Percentiles rank a stretch among this genome's conserved stretches.
Evolutionary conservation across 2,329 filamentous ascomycete species (phyloP).

Genomic region (Aspergillus pseudoglaucus): DNA sequence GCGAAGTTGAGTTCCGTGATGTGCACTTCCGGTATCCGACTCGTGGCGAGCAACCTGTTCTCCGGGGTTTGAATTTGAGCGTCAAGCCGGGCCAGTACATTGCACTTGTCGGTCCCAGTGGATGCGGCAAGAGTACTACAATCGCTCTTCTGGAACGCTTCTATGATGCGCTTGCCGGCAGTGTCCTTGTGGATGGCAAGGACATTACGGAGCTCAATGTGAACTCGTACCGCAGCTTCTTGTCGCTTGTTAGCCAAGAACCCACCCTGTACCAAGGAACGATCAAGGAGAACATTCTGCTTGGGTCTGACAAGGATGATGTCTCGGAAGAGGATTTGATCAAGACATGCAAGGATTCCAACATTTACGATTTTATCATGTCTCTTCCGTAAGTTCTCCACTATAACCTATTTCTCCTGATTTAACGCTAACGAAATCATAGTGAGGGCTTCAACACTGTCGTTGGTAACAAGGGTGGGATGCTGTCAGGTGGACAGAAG

Average conservation of each 20-base stretch:
- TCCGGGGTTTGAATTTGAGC: constrained; percentile 66
- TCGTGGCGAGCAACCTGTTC: constrained; percentile 81
- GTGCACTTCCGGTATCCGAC: constrained; percentile 95
- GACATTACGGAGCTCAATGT: constrained; percentile 77
- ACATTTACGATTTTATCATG: constrained; percentile 87
- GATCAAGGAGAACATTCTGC: constrained; percentile 81
- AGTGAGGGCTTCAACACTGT: constrained; percentile 74
- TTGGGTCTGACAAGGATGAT: constrained; percentile 62
- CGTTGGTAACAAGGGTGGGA: constrained; percentile 77
- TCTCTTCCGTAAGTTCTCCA: constrained; percentile 57
- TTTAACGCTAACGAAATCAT: constrained; percentile 10
- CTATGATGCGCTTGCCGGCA: constrained; percentile 79
- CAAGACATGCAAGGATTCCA: constrained; percentile 78
- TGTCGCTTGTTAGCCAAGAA: constrained; percentile 89
- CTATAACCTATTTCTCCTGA: neutral
- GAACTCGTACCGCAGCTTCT: constrained; percentile 73
- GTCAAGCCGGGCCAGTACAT: constrained; percentile 44
- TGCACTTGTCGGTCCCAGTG: constrained; percentile 87
- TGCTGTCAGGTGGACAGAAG: constrained; percentile 87
- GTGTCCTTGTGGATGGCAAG: constrained; percentile 72
- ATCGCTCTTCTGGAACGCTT: constrained; percentile 90
- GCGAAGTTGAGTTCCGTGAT: constrained; percentile 78
- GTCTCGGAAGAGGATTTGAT: constrained; percentile 67
- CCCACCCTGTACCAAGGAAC: constrained; percentile 91
- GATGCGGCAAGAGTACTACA: constrained; percentile 90